Conservation (phyloP, 768 basidiomycete genomes). For the Suillus weaverae region DNA sequence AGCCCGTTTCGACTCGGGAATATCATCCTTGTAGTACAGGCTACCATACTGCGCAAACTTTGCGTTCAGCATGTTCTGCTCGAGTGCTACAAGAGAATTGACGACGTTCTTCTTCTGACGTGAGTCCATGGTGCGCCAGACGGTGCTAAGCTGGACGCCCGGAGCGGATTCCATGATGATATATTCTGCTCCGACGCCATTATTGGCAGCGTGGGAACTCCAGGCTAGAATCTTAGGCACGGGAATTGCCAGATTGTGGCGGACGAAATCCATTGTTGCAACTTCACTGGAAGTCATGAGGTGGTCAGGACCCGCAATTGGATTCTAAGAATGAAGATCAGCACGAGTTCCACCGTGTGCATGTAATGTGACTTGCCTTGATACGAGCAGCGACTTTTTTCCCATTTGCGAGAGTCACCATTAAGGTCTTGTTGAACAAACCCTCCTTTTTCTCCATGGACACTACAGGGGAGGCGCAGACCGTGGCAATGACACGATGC, state of each 20-base stretch:
- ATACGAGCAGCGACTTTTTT: slow-evolving; percentile 13
- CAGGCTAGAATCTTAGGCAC: slow-evolving; percentile 32
- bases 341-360: not conserved
- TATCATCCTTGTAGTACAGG: slow-evolving; percentile 34
- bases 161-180: slow-evolving; percentile 35
- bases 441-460: slow-evolving; percentile 19
- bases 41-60: slow-evolving; percentile 32
- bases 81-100: slow-evolving; percentile 21
- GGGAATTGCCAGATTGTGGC: slow-evolving; percentile 26
- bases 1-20: slow-evolving; percentile 8
- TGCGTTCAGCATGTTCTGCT: slow-evolving; percentile 19
- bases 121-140: slow-evolving; percentile 22
- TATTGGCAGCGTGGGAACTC: slow-evolving; percentile 23
- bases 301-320: slow-evolving; percentile 29
- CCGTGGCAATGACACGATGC: slow-evolving; percentile 15
- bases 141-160: slow-evolving; percentile 23
- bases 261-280: slow-evolving; percentile 34
- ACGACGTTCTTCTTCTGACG: slow-evolving; percentile 20
- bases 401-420: slow-evolving; percentile 14
- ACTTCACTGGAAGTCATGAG: slow-evolving; percentile 36
- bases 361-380: slow-evolving; percentile 10
- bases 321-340: slow-evolving; percentile 12
- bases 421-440: slow-evolving; percentile 16
- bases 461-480: slow-evolving; percentile 16
- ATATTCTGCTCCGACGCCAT: slow-evolving; percentile 30